Percentiles rank a stretch among this genome's conserved stretches.
Conservation (phyloP, 306 rosid genomes). For the Rubus idaeus region DNA sequence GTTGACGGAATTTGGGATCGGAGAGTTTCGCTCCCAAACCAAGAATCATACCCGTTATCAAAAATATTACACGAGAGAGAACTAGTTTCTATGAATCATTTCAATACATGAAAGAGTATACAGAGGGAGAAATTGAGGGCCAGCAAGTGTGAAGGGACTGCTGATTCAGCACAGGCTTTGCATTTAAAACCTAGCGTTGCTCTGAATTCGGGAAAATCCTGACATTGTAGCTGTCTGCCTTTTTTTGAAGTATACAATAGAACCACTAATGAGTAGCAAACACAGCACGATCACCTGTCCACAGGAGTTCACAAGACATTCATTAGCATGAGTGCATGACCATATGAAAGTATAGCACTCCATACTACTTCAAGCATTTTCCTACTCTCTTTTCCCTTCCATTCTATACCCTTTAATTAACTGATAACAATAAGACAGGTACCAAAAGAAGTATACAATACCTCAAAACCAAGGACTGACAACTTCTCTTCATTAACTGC, state of each 20-base stretch:
- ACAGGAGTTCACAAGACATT: slow-evolving; percentile 12
- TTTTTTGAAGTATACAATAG: slow-evolving; percentile 55
- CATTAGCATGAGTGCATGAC: neutral
- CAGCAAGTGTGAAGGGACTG: neutral
- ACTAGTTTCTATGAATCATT: neutral
- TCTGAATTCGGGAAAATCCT: slow-evolving; percentile 59
- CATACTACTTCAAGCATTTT: slow-evolving; percentile 10
- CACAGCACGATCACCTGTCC: slow-evolving; percentile 59
- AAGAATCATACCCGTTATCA: neutral
- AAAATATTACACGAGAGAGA: neutral
- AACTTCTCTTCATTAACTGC: slow-evolving; percentile 71
- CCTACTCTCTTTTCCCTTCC: neutral
- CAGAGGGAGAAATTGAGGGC: neutral
- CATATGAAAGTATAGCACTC: neutral
- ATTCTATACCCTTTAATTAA: neutral
- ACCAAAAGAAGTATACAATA: slow-evolving; percentile 21
- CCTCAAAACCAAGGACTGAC: slow-evolving; percentile 82
- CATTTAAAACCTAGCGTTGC: slow-evolving; percentile 57
- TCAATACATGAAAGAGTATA: neutral
- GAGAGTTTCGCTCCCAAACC: neutral
- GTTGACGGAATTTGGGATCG: neutral
- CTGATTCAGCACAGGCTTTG: neutral
- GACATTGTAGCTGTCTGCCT: slow-evolving; percentile 47
- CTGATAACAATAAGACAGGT: slow-evolving; percentile 4
- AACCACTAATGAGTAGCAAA: slow-evolving; percentile 61